phyloP scores from a whole-genome alignment of 176 grass and related monocot genomes.

The Oropetium thomaeum region DNA sequence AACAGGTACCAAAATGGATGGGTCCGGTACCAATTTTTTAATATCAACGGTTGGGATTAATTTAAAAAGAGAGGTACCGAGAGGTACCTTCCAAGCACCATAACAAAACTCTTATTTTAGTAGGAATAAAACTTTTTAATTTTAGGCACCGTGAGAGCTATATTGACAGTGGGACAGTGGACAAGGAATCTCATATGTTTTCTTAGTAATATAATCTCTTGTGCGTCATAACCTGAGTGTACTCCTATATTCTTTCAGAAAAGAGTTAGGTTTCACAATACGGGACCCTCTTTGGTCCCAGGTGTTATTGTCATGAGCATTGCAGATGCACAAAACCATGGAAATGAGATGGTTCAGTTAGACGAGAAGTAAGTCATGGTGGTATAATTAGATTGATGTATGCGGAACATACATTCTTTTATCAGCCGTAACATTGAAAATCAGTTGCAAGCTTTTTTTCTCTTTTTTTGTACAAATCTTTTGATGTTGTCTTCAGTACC shows the following conservation, averaged over 20 bases:
- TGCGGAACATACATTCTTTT: not conserved
- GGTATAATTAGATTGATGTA: not conserved
- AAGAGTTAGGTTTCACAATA: constrained; percentile 85
- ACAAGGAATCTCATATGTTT: not conserved
- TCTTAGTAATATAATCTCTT: not conserved
- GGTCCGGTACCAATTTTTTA: no score
- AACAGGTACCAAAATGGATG: no score
- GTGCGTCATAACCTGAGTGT: not conserved
- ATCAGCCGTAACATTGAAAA: not conserved
- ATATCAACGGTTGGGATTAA: no score
- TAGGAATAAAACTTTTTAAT: not conserved
- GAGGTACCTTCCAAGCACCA: no score
- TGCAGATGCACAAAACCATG: constrained; percentile 59
- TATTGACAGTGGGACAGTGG: not conserved
- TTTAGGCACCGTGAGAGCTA: not conserved
- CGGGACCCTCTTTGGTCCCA: constrained; percentile 56
- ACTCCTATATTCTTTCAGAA: constrained; percentile 46
- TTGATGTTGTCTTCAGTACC: not conserved
- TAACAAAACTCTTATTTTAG: no score
- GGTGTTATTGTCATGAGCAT: constrained; percentile 84
- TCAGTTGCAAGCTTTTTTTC: not conserved
- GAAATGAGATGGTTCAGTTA: constrained; percentile 51
- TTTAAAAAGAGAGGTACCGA: no score
- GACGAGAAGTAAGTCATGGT: constrained; percentile 50
- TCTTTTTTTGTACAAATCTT: no score